A percentile compares a stretch with the other conserved stretches of the same genome.
Conservation (phyloP, 805 yeast genomes). For the Starmerella cellae region DNA sequence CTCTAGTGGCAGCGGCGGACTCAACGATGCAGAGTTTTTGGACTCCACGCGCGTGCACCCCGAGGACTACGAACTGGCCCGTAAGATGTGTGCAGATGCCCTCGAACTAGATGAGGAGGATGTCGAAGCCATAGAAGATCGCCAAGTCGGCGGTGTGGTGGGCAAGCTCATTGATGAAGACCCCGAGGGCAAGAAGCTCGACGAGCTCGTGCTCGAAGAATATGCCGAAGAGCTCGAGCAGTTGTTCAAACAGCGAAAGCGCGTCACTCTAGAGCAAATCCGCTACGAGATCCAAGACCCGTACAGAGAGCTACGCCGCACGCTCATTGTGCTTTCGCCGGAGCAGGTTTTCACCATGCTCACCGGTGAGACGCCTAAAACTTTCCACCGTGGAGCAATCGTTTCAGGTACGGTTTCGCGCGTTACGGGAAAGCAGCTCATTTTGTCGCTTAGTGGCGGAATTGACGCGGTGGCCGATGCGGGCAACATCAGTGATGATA, state of each 20-base stretch:
- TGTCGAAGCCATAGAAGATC: slow-evolving; percentile 61
- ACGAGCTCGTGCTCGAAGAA: slow-evolving; percentile 77
- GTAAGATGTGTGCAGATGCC: slow-evolving; percentile 97
- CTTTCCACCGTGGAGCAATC: slow-evolving; percentile 54
- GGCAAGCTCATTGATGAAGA: slow-evolving; percentile 57
- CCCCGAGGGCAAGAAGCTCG: slow-evolving; percentile 53
- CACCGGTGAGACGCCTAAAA: slow-evolving; percentile 69
- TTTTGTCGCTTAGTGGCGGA: slow-evolving; percentile 42
- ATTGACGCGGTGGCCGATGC: slow-evolving; percentile 41
- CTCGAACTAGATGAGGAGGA: slow-evolving; percentile 92
- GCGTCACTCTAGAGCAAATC: slow-evolving; percentile 69
- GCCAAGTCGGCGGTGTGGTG: slow-evolving; percentile 55
- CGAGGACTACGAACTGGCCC: slow-evolving; percentile 89
- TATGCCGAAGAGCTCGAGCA: slow-evolving; percentile 80
- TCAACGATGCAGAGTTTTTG: slow-evolving; percentile 48
- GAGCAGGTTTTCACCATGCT: slow-evolving; percentile 74
- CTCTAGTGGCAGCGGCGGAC: background rate
- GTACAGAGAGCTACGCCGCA: slow-evolving; percentile 71
- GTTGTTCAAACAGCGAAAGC: slow-evolving; percentile 46
- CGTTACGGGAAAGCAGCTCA: slow-evolving; percentile 38
- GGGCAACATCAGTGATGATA: slow-evolving; percentile 28
- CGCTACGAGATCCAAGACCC: slow-evolving; percentile 77
- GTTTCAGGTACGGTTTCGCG: slow-evolving; percentile 63
- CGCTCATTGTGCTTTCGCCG: slow-evolving; percentile 50
- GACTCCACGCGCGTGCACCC: slow-evolving; percentile 97